phyloP scores from a whole-genome alignment of 352 stramenopile genomes.

The Pythium aristosporum region DNA sequence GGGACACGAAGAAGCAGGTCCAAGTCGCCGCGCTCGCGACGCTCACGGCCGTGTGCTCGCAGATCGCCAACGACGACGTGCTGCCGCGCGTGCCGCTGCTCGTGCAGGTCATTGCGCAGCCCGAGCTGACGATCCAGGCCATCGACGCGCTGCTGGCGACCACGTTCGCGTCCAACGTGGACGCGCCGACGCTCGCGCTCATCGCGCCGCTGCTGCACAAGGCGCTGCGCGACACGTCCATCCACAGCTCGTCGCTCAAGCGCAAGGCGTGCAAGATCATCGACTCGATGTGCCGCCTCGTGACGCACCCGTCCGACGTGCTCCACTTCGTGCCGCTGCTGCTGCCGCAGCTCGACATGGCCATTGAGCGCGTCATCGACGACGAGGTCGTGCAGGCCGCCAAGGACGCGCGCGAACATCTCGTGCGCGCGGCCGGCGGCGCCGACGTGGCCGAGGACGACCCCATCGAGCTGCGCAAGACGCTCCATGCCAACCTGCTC shows the following conservation, averaged over 20 bases:
- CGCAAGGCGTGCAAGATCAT: slow-evolving; percentile 91
- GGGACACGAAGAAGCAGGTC: slow-evolving; percentile 94
- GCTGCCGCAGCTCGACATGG: slow-evolving; percentile 90
- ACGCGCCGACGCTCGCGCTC: slow-evolving; percentile 88
- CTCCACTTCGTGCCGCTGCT: slow-evolving; percentile 91
- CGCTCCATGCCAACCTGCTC: slow-evolving; percentile 45
- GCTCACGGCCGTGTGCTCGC: slow-evolving; percentile 83
- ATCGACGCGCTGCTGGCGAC: slow-evolving; percentile 90
- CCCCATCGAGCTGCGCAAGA: slow-evolving; percentile 53
- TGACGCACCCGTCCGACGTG: slow-evolving; percentile 85
- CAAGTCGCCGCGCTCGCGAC: slow-evolving; percentile 60
- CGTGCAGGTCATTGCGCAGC: slow-evolving; percentile 91
- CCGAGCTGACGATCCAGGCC: slow-evolving; percentile 88
- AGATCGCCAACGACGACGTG: slow-evolving; percentile 91
- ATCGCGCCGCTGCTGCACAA: slow-evolving; percentile 90
- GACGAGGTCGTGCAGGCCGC: slow-evolving; percentile 85
- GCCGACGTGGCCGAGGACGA: slow-evolving; percentile 53
- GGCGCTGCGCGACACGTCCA: slow-evolving; percentile 89
- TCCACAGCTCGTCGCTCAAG: slow-evolving; percentile 91
- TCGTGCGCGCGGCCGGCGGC: slow-evolving; percentile 55
- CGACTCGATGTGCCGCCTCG: slow-evolving; percentile 92
- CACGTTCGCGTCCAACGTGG: slow-evolving; percentile 91
- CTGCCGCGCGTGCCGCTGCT: slow-evolving; percentile 86
- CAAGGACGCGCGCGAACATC: slow-evolving; percentile 53
- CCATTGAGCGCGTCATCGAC: slow-evolving; percentile 91